Evolutionary conservation across 2,329 filamentous ascomycete genomes (phyloP).

Genomic region (Fonsecaea erecta): DNA sequence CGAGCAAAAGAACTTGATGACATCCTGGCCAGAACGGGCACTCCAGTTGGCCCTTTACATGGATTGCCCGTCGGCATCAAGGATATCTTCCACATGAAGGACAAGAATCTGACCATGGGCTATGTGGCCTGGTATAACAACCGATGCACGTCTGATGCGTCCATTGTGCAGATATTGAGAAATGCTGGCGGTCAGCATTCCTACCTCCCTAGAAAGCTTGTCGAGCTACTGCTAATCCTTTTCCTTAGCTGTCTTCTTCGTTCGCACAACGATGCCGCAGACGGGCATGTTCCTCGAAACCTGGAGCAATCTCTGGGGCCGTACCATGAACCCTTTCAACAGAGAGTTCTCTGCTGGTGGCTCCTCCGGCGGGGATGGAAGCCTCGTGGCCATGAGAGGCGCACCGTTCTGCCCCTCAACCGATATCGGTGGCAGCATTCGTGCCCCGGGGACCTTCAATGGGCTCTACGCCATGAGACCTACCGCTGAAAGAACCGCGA

Average conservation of each 20-base stretch:
- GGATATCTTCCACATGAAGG: conserved; percentile 46
- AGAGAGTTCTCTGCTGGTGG: conserved; percentile 58
- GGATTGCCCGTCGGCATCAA: conserved; percentile 63
- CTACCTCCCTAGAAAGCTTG: not conserved
- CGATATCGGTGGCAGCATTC: conserved; percentile 55
- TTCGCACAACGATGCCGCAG: conserved; percentile 42
- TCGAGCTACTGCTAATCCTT: not conserved
- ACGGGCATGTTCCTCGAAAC: conserved; percentile 43
- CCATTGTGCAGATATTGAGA: conserved; percentile 39
- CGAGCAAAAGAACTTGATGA: conserved; percentile 55
- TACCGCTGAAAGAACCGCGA: conserved; percentile 47
- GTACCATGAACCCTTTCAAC: conserved; percentile 61
- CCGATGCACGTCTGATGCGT: conserved; percentile 37
- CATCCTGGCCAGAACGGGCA: conserved; percentile 39
- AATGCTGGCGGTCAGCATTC: conserved; percentile 37
- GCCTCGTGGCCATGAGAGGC: conserved; percentile 57
- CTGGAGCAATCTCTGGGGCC: conserved; percentile 41
- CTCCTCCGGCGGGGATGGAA: conserved; percentile 62
- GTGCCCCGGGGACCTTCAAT: conserved; percentile 48
- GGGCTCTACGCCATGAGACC: conserved; percentile 49
- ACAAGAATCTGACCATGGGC: conserved; percentile 37
- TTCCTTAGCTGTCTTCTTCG: conserved; percentile 40
- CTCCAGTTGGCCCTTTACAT: conserved; percentile 45
- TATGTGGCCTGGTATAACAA: conserved; percentile 40
- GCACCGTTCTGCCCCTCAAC: conserved; percentile 48